phyloP scores from a whole-genome alignment of 2,329 filamentous ascomycete genomes.

The Verticillium nubilum region DNA sequence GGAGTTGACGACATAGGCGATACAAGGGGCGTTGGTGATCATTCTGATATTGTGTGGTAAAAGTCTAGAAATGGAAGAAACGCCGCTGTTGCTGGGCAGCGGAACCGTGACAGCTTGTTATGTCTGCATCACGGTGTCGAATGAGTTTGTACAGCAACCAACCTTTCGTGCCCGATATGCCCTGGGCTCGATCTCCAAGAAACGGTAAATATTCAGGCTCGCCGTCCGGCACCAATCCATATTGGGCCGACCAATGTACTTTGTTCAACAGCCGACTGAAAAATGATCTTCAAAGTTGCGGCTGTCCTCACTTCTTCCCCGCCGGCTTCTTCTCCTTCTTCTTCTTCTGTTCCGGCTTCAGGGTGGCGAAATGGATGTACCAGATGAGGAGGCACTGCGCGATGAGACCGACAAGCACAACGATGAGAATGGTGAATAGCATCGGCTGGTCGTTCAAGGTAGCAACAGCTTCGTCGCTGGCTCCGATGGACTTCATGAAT shows the following conservation, averaged over 20 bases:
- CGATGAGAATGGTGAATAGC: constrained; percentile 51
- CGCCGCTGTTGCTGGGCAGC: not conserved
- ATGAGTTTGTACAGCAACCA: not conserved
- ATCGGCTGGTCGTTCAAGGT: constrained; percentile 56
- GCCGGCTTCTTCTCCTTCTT: constrained; percentile 38
- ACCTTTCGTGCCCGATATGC: not conserved
- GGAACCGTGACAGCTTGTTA: not conserved
- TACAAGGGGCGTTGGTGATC: not conserved
- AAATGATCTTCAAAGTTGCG: constrained; percentile 2
- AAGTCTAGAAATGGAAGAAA: not conserved
- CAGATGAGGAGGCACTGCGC: constrained; percentile 42
- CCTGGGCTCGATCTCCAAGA: not conserved
- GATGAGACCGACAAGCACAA: constrained; percentile 45
- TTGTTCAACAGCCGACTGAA: not conserved
- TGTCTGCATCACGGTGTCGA: not conserved
- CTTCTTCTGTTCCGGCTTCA: constrained; percentile 57
- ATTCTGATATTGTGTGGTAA: not conserved
- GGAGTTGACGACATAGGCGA: not conserved
- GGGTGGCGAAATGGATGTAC: constrained; percentile 55
- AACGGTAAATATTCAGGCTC: not conserved
- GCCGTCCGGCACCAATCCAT: not conserved
- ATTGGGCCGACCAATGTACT: not conserved
- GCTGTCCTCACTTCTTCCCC: constrained; percentile 22
- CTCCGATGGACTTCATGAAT: constrained; percentile 51
- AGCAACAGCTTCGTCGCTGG: constrained; percentile 52